Conservation (phyloP, 2,329 filamentous ascomycete genomes). For the Paracoccidioides brasiliensis region DNA sequence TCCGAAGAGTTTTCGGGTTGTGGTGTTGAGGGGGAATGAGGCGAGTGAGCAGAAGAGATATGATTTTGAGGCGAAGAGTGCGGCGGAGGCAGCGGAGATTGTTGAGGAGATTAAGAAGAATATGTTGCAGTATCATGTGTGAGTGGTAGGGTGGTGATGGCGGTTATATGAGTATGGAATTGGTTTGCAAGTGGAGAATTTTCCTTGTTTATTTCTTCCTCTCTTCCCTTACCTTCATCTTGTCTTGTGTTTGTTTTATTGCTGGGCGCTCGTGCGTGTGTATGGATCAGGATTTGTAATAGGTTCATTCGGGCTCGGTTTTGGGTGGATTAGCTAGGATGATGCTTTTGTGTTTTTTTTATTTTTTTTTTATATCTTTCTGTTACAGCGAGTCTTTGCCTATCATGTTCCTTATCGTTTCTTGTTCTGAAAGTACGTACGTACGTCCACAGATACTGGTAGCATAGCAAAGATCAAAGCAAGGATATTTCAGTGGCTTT, state of each 20-base stretch:
- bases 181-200: no score
- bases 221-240: no score
- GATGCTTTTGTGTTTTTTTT: not conserved
- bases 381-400: not conserved
- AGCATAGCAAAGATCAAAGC: no score
- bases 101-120: slow-evolving; percentile 51
- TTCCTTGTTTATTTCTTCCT: not conserved
- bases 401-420: no score
- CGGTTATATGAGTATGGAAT: no score
- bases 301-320: not conserved
- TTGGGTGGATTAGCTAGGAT: not conserved
- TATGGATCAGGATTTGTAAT: slow-evolving; percentile 8
- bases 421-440: no score
- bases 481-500: no score
- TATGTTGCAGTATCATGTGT: slow-evolving; percentile 35
- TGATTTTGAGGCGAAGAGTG: slow-evolving; percentile 49
- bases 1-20: slow-evolving; percentile 49
- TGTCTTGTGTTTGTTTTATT: slow-evolving; percentile 1
- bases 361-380: not conserved
- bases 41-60: slow-evolving; percentile 52
- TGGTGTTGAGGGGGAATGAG: slow-evolving; percentile 48
- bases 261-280: not conserved
- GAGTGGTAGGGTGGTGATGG: slow-evolving; percentile 4
- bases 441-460: no score
- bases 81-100: slow-evolving; percentile 47